Evolutionary conservation across 2,329 filamentous ascomycete genomes (phyloP).

Genomic region (Hymenotorrendiella dingleyae): DNA sequence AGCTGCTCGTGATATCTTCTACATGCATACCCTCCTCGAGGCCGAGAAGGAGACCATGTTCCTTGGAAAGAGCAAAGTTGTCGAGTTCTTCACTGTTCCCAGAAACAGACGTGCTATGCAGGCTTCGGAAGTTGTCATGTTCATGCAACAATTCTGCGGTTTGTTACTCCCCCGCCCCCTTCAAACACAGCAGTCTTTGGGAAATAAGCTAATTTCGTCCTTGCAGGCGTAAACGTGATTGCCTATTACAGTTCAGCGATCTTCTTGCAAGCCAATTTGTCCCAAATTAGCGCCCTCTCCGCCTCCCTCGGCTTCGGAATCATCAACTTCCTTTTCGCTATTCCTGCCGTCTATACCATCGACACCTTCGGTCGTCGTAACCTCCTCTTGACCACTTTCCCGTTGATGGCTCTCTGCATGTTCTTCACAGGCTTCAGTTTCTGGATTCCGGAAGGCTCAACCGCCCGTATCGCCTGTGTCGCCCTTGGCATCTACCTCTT

Average conservation of each 20-base stretch:
- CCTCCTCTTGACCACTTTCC: constrained; percentile 20
- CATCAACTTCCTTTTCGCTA: constrained; percentile 59
- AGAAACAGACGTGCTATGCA: constrained; percentile 57
- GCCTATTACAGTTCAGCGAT: constrained; percentile 58
- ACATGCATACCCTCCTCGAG: constrained; percentile 51
- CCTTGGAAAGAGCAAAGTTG: constrained; percentile 43
- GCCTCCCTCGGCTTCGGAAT: constrained; percentile 59
- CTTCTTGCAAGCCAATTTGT: constrained; percentile 50
- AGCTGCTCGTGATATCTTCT: constrained; percentile 50
- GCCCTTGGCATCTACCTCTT: constrained; percentile 59
- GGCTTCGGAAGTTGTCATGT: constrained; percentile 59
- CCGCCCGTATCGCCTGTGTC: constrained; percentile 30
- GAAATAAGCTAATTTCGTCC: no score
- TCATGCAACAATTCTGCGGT: constrained; percentile 51
- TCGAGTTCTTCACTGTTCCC: constrained; percentile 54
- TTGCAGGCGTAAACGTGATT: constrained; percentile 36
- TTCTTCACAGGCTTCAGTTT: constrained; percentile 48
- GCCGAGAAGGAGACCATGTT: constrained; percentile 47
- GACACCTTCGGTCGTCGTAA: constrained; percentile 55
- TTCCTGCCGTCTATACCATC: constrained; percentile 60
- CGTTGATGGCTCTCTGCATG: constrained; percentile 30
- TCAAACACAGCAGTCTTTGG: background rate
- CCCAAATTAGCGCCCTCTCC: constrained; percentile 44
- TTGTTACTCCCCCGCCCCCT: background rate
- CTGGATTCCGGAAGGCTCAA: constrained; percentile 37